A percentile compares a stretch with the other conserved stretches of the same genome.
These are phyloP conservation scores for Phytophthora pisi DNA, from an alignment of 352 stramenopile genomes.

Conservation along the genomic window DNA sequence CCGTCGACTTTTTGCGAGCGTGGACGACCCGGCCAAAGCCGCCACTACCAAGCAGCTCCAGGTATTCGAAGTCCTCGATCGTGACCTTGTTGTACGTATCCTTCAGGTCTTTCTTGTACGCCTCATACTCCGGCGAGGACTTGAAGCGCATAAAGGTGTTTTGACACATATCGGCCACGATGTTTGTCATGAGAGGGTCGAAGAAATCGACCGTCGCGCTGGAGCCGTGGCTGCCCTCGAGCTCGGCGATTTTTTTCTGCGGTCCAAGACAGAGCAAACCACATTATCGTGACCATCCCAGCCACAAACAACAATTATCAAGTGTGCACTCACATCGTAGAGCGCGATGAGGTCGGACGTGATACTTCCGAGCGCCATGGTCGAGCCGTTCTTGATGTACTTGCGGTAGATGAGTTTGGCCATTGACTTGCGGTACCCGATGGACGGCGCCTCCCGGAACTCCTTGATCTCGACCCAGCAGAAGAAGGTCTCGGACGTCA, in stretches of 20 bases:
- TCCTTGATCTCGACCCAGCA: constrained; percentile 90
- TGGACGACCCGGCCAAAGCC: constrained; percentile 92
- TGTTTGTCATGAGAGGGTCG: constrained; percentile 67
- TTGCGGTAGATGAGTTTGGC: constrained; percentile 88
- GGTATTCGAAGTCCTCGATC: constrained; percentile 84
- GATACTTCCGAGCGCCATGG: constrained; percentile 79
- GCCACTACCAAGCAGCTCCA: constrained; percentile 89
- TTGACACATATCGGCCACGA: constrained; percentile 78
- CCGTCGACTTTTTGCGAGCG: constrained; percentile 88
- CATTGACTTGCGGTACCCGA: constrained; percentile 71
- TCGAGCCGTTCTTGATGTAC: constrained; percentile 78
- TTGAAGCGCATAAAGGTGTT: constrained; percentile 88
- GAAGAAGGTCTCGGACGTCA: constrained; percentile 85
- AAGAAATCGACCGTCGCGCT: constrained; percentile 73
- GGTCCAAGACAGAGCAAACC: neutral
- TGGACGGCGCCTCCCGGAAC: constrained; percentile 69
- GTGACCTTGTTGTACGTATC: constrained; percentile 90
- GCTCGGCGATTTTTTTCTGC: constrained; percentile 71
- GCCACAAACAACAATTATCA: neutral
- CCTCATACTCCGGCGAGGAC: constrained; percentile 64
- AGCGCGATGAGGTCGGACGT: constrained; percentile 69
- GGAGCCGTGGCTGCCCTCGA: constrained; percentile 42
- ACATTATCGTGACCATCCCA: neutral
- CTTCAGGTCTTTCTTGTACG: constrained; percentile 80
- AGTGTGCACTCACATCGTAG: constrained; percentile 61